phyloP scores from a whole-genome alignment of 1,139 yeast genomes.

The Suhomyces chickasaworum region DNA sequence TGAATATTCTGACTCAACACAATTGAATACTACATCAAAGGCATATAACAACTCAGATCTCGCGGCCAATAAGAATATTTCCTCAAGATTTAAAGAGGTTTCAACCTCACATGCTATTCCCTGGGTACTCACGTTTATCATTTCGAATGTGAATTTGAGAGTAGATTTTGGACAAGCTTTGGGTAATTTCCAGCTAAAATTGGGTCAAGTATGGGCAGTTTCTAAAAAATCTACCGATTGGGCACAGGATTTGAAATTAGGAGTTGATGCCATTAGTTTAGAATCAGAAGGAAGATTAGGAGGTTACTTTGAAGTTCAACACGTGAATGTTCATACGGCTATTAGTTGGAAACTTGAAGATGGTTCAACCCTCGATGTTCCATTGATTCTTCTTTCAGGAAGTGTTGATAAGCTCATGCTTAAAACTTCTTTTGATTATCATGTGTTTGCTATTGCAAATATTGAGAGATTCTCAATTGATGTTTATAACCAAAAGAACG shows the following conservation, averaged over 20 bases:
- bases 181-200: conserved; percentile 58
- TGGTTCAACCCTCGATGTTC: conserved; percentile 53
- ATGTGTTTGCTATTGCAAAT: conserved; percentile 70
- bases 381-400: conserved; percentile 64
- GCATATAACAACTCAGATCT: conserved; percentile 20
- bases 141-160: conserved; percentile 54
- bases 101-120: conserved; percentile 70
- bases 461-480: conserved; percentile 54
- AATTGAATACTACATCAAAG: conserved; percentile 2
- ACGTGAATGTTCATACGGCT: conserved; percentile 61
- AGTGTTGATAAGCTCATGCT: conserved; percentile 58
- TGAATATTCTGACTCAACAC: background rate
- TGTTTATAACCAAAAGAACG: conserved; percentile 68
- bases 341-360: conserved; percentile 65
- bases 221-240: conserved; percentile 68
- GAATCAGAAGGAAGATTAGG: conserved; percentile 77
- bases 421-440: conserved; percentile 79
- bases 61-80: conserved; percentile 44
- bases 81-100: conserved; percentile 59
- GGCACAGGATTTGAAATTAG: conserved; percentile 70
- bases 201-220: conserved; percentile 69
- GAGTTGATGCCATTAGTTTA: conserved; percentile 56
- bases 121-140: conserved; percentile 65
- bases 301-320: conserved; percentile 57
- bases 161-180: conserved; percentile 84